Evolutionary conservation across 257 asterid species (phyloP).

Genomic region (Prunella vulgaris): DNA sequence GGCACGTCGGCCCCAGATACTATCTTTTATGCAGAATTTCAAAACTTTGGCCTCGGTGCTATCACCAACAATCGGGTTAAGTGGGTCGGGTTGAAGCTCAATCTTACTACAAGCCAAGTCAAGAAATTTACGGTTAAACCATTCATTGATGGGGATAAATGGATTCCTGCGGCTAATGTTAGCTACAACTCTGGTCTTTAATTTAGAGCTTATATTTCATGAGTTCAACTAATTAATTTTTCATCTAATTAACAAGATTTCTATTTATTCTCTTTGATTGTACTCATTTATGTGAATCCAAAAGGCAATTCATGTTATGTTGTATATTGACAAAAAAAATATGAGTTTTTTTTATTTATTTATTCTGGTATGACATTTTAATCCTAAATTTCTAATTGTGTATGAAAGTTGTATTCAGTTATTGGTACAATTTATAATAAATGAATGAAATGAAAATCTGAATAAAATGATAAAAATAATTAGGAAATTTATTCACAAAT

Average conservation of each 20-base stretch:
- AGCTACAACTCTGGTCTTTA: conserved; percentile 48
- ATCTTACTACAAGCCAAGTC: conserved; percentile 33
- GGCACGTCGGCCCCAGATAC: conserved; percentile 63
- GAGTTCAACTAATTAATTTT: background rate
- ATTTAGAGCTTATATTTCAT: background rate
- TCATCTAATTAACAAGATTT: background rate
- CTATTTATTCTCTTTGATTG: background rate
- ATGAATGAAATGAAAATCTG: too few species aligned
- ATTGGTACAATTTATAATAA: too few species aligned
- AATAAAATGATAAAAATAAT: too few species aligned
- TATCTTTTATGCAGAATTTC: conserved; percentile 58
- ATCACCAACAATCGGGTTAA: conserved; percentile 49
- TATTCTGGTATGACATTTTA: background rate
- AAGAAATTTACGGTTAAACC: conserved; percentile 52
- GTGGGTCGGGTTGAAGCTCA: conserved; percentile 66
- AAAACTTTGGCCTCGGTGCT: conserved; percentile 57
- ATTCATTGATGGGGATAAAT: conserved; percentile 51
- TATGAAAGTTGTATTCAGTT: too few species aligned
- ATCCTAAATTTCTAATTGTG: too few species aligned
- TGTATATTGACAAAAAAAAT: background rate
- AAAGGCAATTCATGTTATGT: background rate
- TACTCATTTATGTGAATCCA: background rate
- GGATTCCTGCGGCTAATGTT: conserved; percentile 54
- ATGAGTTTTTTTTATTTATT: background rate
- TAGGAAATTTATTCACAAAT: too few species aligned